Conservation (phyloP, 768 basidiomycete genomes). For the Omphalotus guepiniiformis region DNA sequence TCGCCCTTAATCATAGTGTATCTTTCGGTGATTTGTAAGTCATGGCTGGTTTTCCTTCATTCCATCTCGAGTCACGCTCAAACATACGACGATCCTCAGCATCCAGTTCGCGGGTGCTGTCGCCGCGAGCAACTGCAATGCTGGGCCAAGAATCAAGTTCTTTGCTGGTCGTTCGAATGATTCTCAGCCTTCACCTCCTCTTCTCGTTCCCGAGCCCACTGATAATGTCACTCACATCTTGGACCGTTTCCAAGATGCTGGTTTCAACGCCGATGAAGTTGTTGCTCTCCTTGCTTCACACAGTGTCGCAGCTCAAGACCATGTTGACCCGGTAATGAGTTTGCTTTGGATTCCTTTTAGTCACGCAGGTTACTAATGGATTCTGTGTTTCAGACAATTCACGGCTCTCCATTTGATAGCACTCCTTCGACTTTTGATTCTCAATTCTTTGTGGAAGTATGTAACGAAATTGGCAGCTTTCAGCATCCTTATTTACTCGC, state of each 20-base stretch:
- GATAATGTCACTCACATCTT: constrained; percentile 14
- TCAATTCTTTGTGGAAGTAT: constrained; percentile 43
- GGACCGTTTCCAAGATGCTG: constrained; percentile 8
- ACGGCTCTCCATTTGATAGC: constrained; percentile 34
- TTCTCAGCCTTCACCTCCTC: constrained; percentile 24
- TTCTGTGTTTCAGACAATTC: no score
- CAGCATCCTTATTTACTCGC: no score
- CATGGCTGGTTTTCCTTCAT: no score
- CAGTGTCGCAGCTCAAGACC: constrained; percentile 12
- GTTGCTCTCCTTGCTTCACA: constrained; percentile 14
- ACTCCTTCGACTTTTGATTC: constrained; percentile 40
- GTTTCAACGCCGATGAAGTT: constrained; percentile 11
- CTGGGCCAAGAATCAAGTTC: constrained; percentile 29
- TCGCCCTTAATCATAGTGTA: constrained; percentile 20
- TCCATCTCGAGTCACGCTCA: no score
- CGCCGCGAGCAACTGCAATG: constrained; percentile 26
- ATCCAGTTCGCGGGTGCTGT: constrained; percentile 36
- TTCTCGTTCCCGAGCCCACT: constrained; percentile 26
- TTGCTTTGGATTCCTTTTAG: no score
- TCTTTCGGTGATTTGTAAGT: constrained; percentile 33
- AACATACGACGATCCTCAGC: no score
- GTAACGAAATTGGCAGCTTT: no score
- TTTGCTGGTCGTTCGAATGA: constrained; percentile 33
- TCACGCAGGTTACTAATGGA: no score
- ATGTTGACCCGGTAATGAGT: constrained; percentile 8